phyloP scores from a whole-genome alignment of 305 asterid genomes.

The Rubia occidens region DNA sequence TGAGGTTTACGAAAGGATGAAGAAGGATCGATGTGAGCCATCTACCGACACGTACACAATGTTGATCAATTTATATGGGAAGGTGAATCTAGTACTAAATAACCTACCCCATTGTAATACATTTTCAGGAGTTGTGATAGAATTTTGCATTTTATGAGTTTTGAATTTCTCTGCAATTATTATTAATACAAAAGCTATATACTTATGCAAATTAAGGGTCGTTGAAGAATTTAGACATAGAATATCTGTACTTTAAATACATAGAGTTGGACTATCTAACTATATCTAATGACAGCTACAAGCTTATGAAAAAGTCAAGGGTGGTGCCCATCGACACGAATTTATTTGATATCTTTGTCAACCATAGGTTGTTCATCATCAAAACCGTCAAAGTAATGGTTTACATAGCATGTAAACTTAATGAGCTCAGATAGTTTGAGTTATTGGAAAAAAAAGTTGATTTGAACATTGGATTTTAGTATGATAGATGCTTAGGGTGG shows the following conservation, averaged over 20 bases:
- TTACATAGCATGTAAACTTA: background rate
- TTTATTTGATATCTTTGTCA: background rate
- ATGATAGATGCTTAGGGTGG: background rate
- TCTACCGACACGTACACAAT: constrained; percentile 72
- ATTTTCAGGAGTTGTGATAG: background rate
- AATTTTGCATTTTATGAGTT: background rate
- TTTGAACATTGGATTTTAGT: background rate
- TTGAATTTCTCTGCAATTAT: background rate
- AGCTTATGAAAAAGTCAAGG: background rate
- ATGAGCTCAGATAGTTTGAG: background rate
- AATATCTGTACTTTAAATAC: background rate
- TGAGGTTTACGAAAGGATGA: constrained; percentile 64
- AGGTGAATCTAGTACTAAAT: constrained; percentile 30
- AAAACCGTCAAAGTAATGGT: background rate
- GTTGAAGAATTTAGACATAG: background rate
- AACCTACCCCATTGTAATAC: background rate
- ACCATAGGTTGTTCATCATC: background rate
- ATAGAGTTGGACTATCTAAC: too few species aligned
- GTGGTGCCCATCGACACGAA: background rate
- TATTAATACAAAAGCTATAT: background rate
- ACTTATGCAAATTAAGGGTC: background rate
- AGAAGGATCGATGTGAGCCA: constrained; percentile 53
- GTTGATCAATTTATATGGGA: constrained; percentile 81
- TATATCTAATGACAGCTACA: background rate
- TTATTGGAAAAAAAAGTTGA: background rate